phyloP scores from a whole-genome alignment of 2,329 filamentous ascomycete genomes.

The Ophiobolus disseminans region DNA sequence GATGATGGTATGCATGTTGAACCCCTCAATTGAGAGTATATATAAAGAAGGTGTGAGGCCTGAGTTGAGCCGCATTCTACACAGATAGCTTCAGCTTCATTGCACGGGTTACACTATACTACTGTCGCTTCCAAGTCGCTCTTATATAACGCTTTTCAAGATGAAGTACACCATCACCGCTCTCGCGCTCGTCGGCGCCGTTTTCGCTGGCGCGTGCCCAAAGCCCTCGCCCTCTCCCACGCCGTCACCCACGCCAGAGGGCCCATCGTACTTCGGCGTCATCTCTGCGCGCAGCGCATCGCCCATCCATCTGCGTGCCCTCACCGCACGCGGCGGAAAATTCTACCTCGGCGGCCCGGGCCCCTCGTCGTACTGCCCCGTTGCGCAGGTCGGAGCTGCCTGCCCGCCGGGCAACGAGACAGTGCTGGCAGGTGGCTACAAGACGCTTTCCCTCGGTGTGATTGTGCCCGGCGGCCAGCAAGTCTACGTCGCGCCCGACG shows the following conservation, averaged over 20 bases:
- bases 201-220: slow-evolving; percentile 13
- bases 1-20: not conserved
- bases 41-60: too few species aligned
- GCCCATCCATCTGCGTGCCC: slow-evolving; percentile 56
- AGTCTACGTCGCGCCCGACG: slow-evolving; percentile 63
- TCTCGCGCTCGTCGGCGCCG: too few species aligned
- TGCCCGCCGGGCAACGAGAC: slow-evolving; percentile 59
- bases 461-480: slow-evolving; percentile 69
- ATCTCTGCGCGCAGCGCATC: slow-evolving; percentile 56
- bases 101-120: slow-evolving; percentile 3
- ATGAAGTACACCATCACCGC: slow-evolving; percentile 46
- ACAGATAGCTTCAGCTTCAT: not conserved
- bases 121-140: slow-evolving; percentile 28
- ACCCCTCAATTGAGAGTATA: not conserved
- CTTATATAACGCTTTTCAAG: slow-evolving; percentile 15
- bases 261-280: slow-evolving; percentile 50
- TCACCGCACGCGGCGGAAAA: slow-evolving; percentile 57
- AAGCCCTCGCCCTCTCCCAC: slow-evolving; percentile 6
- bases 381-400: slow-evolving; percentile 35
- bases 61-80: too few species aligned
- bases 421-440: slow-evolving; percentile 50
- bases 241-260: slow-evolving; percentile 5
- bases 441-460: slow-evolving; percentile 51
- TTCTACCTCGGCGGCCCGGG: slow-evolving; percentile 60
- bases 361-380: slow-evolving; percentile 60